phyloP scores from a whole-genome alignment of 345 rosid genomes.

The Nephelium lappaceum region DNA sequence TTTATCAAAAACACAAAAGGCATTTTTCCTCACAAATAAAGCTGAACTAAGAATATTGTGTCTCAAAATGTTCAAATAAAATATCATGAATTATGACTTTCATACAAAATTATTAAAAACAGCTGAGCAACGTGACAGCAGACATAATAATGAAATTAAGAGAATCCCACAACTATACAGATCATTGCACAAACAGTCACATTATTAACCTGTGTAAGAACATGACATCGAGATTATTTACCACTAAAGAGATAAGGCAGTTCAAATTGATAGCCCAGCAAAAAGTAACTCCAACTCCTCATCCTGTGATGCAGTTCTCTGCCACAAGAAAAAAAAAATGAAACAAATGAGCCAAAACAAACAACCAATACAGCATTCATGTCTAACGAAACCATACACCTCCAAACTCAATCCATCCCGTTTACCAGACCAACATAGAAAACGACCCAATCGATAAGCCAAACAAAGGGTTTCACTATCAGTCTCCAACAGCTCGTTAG shows the following conservation, averaged over 20 bases:
- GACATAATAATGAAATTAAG: neutral
- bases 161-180: neutral
- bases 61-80: neutral
- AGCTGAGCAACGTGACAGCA: neutral
- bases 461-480: neutral
- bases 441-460: neutral
- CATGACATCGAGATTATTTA: neutral
- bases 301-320: constrained; percentile 73
- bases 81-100: neutral
- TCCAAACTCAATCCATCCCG: neutral
- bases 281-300: constrained; percentile 79
- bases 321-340: constrained; percentile 24
- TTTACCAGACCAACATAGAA: neutral
- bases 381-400: neutral
- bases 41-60: neutral
- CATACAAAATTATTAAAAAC: neutral
- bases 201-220: neutral
- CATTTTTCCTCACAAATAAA: neutral
- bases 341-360: neutral
- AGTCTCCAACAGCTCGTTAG: neutral
- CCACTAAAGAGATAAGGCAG: neutral
- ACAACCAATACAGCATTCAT: neutral
- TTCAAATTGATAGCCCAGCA: constrained; percentile 68
- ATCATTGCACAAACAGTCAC: neutral
- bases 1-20: neutral